These are phyloP conservation scores for Gracilariopsis chorda DNA, from an alignment of 23 red algal genomes.

Conservation along the genomic window DNA sequence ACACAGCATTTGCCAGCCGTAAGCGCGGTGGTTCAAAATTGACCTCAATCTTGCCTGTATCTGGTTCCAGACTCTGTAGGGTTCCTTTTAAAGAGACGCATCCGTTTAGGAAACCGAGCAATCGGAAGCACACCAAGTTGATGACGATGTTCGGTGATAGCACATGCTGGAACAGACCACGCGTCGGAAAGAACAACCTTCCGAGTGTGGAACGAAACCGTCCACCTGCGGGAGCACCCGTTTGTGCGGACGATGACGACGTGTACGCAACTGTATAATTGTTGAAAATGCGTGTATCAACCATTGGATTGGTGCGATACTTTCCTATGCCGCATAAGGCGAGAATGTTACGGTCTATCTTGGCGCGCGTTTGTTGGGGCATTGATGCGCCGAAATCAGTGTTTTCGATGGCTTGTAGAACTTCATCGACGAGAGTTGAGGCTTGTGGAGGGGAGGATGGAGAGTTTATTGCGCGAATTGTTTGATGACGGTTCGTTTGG, in stretches of 20 bases:
- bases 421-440: background rate
- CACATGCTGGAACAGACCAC: slow-evolving; percentile 46
- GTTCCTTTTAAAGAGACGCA: slow-evolving; percentile 5
- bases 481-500: too few relatives aligned
- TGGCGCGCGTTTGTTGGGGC: background rate
- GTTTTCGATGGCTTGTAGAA: background rate
- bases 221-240: background rate
- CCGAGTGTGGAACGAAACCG: background rate
- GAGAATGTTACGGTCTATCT: background rate
- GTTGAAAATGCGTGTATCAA: background rate
- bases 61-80: background rate
- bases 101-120: background rate
- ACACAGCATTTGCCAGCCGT: background rate
- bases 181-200: background rate
- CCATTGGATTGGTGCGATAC: background rate
- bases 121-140: slow-evolving; percentile 52
- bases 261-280: slow-evolving; percentile 45
- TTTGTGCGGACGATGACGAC: background rate
- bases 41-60: background rate
- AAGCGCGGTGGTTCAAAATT: background rate
- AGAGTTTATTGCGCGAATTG: too few relatives aligned
- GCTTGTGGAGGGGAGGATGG: background rate
- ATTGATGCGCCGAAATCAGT: background rate
- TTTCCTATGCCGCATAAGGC: background rate
- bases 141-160: slow-evolving; percentile 8